phyloP scores from a whole-genome alignment of 148 eudicot species.

The Salicornia ramosissima region DNA sequence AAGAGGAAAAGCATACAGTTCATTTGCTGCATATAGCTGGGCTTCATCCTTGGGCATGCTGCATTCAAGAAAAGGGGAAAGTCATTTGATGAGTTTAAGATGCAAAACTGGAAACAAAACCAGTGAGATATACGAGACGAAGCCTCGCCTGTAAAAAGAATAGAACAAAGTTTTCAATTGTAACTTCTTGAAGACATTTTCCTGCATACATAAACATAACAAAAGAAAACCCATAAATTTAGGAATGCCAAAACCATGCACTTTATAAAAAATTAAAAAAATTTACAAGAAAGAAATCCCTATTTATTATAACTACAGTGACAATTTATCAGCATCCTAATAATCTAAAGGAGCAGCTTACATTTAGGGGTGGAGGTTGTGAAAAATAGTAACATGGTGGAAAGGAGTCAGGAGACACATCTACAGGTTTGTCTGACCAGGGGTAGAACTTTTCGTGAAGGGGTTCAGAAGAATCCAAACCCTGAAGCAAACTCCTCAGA shows the following conservation, averaged over 20 bases:
- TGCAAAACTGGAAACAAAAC: not conserved
- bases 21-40: constrained; percentile 74
- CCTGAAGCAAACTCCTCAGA: constrained; percentile 64
- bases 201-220: constrained; percentile 38
- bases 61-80: constrained; percentile 21
- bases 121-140: not conserved
- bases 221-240: not conserved
- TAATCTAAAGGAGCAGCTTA: constrained; percentile 32
- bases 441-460: constrained; percentile 82
- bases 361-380: constrained; percentile 47
- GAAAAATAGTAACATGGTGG: constrained; percentile 68
- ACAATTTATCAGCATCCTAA: not conserved
- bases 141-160: constrained; percentile 68
- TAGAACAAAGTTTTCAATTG: constrained; percentile 56
- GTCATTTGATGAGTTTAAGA: constrained; percentile 1
- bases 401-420: constrained; percentile 63
- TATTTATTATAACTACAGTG: not conserved
- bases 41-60: constrained; percentile 97
- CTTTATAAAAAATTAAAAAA: not conserved
- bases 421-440: constrained; percentile 73
- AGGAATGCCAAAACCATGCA: not conserved
- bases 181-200: constrained; percentile 49
- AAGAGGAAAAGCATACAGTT: constrained; percentile 54
- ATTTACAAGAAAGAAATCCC: not conserved
- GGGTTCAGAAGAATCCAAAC: constrained; percentile 65